Conservation (phyloP, 768 basidiomycete species). For the Tylopilus sp. region DNA sequence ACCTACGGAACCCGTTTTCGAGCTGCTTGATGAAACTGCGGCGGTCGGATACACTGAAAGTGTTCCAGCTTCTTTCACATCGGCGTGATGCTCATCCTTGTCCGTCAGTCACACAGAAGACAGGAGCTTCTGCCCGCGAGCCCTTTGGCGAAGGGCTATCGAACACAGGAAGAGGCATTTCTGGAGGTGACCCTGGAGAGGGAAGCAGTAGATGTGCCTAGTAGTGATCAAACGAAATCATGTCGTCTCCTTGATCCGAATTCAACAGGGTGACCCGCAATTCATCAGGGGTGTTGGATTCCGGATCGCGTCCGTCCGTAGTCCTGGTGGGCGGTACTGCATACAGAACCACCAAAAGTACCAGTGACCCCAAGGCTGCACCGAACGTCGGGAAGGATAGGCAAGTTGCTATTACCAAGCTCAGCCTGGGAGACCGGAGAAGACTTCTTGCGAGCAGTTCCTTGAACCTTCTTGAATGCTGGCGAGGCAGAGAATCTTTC, state of each 20-base stretch:
- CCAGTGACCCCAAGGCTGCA: slow-evolving; percentile 63
- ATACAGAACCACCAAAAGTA: slow-evolving; percentile 62
- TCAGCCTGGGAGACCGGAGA: slow-evolving; percentile 16
- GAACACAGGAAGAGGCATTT: slow-evolving; percentile 35
- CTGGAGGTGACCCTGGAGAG: slow-evolving; percentile 44
- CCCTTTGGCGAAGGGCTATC: background rate
- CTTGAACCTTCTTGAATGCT: slow-evolving; percentile 33
- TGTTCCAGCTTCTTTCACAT: slow-evolving; percentile 38
- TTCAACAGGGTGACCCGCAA: slow-evolving; percentile 56
- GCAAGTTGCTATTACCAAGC: slow-evolving; percentile 26
- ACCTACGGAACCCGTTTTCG: slow-evolving; percentile 66
- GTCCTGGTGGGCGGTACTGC: slow-evolving; percentile 43
- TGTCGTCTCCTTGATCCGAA: slow-evolving; percentile 41
- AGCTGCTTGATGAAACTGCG: slow-evolving; percentile 79
- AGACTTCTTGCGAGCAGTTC: slow-evolving; percentile 23
- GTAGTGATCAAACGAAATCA: slow-evolving; percentile 30
- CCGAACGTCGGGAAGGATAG: slow-evolving; percentile 49
- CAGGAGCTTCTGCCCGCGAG: slow-evolving; percentile 29
- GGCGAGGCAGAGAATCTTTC: slow-evolving; percentile 28
- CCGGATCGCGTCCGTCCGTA: slow-evolving; percentile 58
- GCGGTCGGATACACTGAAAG: slow-evolving; percentile 63
- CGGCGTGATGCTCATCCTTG: slow-evolving; percentile 39
- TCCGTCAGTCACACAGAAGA: slow-evolving; percentile 48
- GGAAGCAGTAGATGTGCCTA: slow-evolving; percentile 13
- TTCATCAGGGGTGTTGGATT: slow-evolving; percentile 82